Evolutionary conservation across 768 basidiomycete genomes (phyloP), one percentile per base, ranked within the genome.

Genomic region (Tulasnella calospora): DNA sequence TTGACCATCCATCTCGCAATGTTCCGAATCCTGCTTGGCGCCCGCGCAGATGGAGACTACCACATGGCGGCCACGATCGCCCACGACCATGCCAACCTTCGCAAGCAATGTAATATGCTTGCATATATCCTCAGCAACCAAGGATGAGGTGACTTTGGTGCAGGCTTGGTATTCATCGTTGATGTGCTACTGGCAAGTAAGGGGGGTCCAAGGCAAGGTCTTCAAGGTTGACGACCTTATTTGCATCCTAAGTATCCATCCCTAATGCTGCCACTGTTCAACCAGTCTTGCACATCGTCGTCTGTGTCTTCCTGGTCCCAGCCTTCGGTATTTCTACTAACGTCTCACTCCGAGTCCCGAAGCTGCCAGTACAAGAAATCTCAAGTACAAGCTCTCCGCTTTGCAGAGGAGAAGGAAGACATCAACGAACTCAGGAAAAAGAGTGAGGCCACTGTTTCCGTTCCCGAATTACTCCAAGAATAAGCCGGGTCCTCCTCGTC

Each of bases 41-140:
- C 94, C 27, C 93, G 93, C 30, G 89, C 94, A 0, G 93, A 92
- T 21, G 93, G 91, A 3, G 93, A 93, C 83, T 93, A 92, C 82
- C 92, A 92, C 1, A 91, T 93, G 91, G 89, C 88, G 17, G 91
- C 92, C 27, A 38, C 73, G 0, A 40, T 46, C 8, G n/a, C 73
- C 30, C 41, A 3, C 27, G 40, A 73, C 30, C 40, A 91, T 19
- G 87, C 92, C 8, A 88, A 88, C 80, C 82, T 93, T 51, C 86
- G 89, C 47, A 89, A 91, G 51, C 88, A 91, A 19, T 92, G 93
- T 0, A 91, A 90, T 0, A 87, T 94, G 84, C 87, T 94, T n/a
- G 86, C 90, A 33, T 92, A 92, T 82, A 91, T 92, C 81, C 93
- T 93, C 81, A 87, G 72, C 51, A 55, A 55, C n/a, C 51, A 55